Evolutionary conservation across 768 basidiomycete genomes (phyloP), one percentile per base, ranked within the genome.

Genomic region (Auricularia sp.): DNA sequence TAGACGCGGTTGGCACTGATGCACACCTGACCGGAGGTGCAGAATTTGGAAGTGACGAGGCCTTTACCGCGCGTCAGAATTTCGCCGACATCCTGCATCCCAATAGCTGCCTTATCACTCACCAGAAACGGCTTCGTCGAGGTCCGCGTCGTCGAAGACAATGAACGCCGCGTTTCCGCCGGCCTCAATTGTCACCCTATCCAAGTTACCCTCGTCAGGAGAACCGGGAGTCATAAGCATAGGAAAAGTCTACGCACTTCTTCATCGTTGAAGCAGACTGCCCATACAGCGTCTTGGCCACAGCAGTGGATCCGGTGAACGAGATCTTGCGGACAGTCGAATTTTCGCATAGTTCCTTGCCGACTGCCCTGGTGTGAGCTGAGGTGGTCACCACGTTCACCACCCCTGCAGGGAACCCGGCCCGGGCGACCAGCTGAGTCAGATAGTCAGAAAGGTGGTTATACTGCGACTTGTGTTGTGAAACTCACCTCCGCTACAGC

Each of bases 101-200:
- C 29, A 29, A 29, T 29, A 29, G 29, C 29, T 29, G 29, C 29
- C 29, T 29, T 29, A 1, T 29, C 29, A 29, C 29, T 29, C 29
- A 39, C 69, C 54, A 63, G 65, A 65, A 6, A 99, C 92, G 35
- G 97, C 97, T 64, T 88, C 86, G 61, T 94, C 91, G 63, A 99
- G 82, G 73, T 98, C 88, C 0, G 94, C 96, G 71, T 98, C 97
- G 68, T 94, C 90, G 73, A 99, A 98, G 6, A 99, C 90, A 69
- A 98, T 97, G 75, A 99, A 94, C 0, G 96, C 90, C 0, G 95
- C 86, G 69, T 98, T 98, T 36, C 97, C 96, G 16, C 94, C 93
- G 34, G 94, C 90, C 76, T 96, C 94, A 44, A 94, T 75, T 1
- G 92, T 92, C 10, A 86, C 73, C 68, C 85, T 79, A 68, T 21